A percentile compares a stretch with the other conserved stretches of the same genome.
Evolutionary conservation across 495 filamentous ascomycete species (phyloP).

Genomic region (Daldinia caldariorum): DNA sequence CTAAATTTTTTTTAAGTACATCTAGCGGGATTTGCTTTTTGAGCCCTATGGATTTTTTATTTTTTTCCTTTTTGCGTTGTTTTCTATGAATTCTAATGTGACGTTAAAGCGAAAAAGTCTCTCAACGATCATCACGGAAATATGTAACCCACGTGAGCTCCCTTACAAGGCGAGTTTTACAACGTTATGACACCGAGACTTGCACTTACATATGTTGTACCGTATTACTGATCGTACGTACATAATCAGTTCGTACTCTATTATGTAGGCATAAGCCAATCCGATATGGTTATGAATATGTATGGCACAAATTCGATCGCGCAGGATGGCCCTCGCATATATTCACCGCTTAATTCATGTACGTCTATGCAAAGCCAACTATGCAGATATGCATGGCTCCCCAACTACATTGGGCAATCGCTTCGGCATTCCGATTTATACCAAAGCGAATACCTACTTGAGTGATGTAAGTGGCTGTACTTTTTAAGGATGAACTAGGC

Average conservation of each 20-base stretch:
- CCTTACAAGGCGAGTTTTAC: background rate
- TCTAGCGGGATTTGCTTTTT: background rate
- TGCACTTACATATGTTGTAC: background rate
- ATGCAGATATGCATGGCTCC: constrained; percentile 10
- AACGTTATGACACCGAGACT: background rate
- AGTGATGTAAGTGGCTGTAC: constrained; percentile 4
- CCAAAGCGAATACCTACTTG: background rate
- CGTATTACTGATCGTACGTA: background rate
- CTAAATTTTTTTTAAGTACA: background rate
- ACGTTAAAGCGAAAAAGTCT: too few relatives aligned
- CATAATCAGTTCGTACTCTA: too few relatives aligned
- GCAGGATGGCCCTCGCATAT: constrained; percentile 23
- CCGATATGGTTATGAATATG: constrained; percentile 22
- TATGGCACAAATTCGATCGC: constrained; percentile 17
- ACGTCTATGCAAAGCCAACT: constrained; percentile 14
- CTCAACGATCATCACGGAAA: background rate
- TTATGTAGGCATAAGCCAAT: constrained; percentile 27
- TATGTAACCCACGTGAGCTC: background rate
- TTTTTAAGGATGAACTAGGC: too few relatives aligned
- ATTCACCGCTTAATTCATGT: constrained; percentile 39
- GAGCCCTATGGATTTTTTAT: background rate
- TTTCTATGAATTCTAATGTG: background rate
- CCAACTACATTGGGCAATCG: constrained; percentile 27
- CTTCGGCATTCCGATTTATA: constrained; percentile 5
- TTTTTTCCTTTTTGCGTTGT: background rate